A percentile compares a stretch with the other conserved stretches of the same genome.
These are phyloP conservation scores for Fonsecaea monophora DNA, from an alignment of 2,329 filamentous ascomycete genomes.

Conservation along the genomic window DNA sequence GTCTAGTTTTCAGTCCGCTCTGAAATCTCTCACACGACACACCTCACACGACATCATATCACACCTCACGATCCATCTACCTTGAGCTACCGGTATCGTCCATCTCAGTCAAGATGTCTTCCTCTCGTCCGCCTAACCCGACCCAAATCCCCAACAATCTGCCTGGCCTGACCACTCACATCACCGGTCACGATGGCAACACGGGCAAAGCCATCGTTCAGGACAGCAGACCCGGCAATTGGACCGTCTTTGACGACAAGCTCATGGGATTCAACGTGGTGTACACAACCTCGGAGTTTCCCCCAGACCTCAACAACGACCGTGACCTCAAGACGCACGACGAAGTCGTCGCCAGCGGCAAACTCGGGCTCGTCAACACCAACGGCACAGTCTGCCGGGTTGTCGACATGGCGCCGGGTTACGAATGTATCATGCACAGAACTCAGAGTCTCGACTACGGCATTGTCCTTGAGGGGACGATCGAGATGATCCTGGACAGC, in stretches of 20 bases:
- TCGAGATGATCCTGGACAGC: conserved; percentile 61
- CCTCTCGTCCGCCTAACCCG: conserved; percentile 30
- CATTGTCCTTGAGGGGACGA: conserved; percentile 60
- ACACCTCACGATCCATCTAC: neutral
- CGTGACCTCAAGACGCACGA: conserved; percentile 47
- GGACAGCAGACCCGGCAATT: conserved; percentile 43
- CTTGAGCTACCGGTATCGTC: neutral
- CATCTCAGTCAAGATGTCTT: conserved; percentile 36
- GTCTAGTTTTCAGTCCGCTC: neutral
- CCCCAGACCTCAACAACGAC: conserved; percentile 46
- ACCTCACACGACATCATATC: neutral
- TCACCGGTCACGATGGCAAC: conserved; percentile 48
- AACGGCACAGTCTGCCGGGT: conserved; percentile 36
- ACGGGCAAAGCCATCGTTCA: conserved; percentile 49
- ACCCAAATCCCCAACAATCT: conserved; percentile 30
- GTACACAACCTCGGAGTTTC: conserved; percentile 51
- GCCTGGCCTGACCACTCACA: conserved; percentile 37
- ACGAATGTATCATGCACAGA: conserved; percentile 58
- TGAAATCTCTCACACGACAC: neutral
- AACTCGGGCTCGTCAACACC: conserved; percentile 48
- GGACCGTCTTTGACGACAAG: conserved; percentile 42
- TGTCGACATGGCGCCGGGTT: conserved; percentile 55
- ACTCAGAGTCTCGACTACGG: conserved; percentile 63
- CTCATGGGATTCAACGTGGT: conserved; percentile 50
- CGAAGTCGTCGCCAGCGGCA: conserved; percentile 38